These are phyloP conservation scores for Chaetomiaceae sp. DNA, from an alignment of 2,329 filamentous ascomycete species.

Conservation along the genomic window DNA sequence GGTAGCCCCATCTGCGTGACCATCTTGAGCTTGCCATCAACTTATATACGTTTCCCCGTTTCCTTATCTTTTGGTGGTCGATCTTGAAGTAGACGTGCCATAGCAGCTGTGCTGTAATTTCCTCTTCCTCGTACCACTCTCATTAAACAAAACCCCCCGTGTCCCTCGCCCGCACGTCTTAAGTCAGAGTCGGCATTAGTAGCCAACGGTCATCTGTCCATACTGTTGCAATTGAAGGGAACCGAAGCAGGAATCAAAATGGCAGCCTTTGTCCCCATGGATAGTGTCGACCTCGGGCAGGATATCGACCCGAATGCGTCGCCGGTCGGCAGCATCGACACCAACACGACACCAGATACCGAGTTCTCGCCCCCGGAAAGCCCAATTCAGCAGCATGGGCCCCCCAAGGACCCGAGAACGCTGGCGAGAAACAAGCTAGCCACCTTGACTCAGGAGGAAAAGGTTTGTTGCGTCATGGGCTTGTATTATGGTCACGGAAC, in stretches of 20 bases:
- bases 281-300: slow-evolving; percentile 29
- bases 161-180: neutral
- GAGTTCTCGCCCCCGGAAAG: slow-evolving; percentile 46
- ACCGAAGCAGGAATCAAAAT: slow-evolving; percentile 16
- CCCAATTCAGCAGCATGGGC: slow-evolving; percentile 35
- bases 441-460: slow-evolving; percentile 53
- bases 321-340: slow-evolving; percentile 34
- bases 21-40: neutral
- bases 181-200: too few relatives aligned
- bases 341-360: slow-evolving; percentile 46
- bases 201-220: neutral
- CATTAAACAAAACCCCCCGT: neutral
- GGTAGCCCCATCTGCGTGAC: slow-evolving; percentile 9
- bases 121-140: neutral
- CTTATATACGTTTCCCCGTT: slow-evolving; percentile 18
- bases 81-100: neutral
- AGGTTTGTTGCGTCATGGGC: slow-evolving; percentile 36
- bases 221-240: neutral
- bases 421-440: slow-evolving; percentile 47
- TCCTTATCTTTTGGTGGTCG: slow-evolving; percentile 7
- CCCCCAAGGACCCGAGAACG: slow-evolving; percentile 38
- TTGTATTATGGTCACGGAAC: neutral
- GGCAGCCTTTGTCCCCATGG: slow-evolving; percentile 27
- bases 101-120: slow-evolving; percentile 16
- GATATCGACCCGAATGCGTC: slow-evolving; percentile 36